Evolutionary conservation across 345 rosid species (phyloP), one percentile per base, ranked within the genome.

Genomic region (Moricandia arvensis): DNA sequence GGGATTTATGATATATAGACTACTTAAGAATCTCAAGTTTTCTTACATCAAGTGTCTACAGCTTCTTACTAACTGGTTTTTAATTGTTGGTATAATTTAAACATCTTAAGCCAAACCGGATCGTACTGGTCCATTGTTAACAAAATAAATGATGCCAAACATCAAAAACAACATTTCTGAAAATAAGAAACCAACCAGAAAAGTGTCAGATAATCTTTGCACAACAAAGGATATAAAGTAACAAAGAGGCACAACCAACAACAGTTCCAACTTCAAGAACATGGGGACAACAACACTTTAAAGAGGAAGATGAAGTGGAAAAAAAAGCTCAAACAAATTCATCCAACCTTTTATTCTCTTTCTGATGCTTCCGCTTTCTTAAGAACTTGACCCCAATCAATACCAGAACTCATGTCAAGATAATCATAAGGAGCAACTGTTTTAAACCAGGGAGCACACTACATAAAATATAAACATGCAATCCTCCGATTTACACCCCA

Each of bases 381-480:
- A 66, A 86, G 10, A 67, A 88, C 83, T 69, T 87, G 87, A 61
- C 86, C 97, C 96, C 96, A 90, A 11, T 92, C 93, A 69, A 92
- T 87, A 59, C 93, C 90, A 2, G 88, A 77, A 33, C 85, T 79
- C 0, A 81, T 80, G 55, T 92, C 93, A 80, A 87, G 33, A 77
- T 88, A 88, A 81, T 90, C 92, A 43, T 81, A 90, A 3, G 91
- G 93, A 72, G 85, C 90, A 1, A 87, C 90, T 1, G 86, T 88
- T 75, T 90, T 88, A 90, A 71, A 61, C 96, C 88, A 13, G 89
- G 93, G 38, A 83, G 77, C 30, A 87, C 90, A 4, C 26, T 72
- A 91, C 87, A 78, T 93, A 97, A 72, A 89, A 21, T 21, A 21
- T 21, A 21, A 21, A 21, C 24, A 21, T 21, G 24, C 2, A 21